phyloP scores from a whole-genome alignment of 2,329 filamentous ascomycete genomes.

The Colletotrichum tabaci region DNA sequence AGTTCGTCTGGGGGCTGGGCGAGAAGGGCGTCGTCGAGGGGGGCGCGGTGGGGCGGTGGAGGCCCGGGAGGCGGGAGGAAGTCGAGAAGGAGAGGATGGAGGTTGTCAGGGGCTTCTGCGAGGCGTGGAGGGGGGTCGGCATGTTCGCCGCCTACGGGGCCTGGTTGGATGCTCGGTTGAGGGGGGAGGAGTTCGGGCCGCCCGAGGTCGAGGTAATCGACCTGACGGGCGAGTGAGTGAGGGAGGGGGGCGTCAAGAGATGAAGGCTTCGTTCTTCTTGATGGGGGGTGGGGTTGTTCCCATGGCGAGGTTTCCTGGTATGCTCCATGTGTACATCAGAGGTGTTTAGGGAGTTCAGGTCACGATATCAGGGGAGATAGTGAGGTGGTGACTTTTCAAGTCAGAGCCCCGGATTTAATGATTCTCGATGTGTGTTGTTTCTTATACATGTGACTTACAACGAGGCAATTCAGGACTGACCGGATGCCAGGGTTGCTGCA shows the following conservation, averaged over 20 bases:
- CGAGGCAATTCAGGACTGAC: too few species aligned
- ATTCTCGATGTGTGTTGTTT: too few species aligned
- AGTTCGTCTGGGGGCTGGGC: conserved; percentile 58
- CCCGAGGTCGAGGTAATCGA: not conserved
- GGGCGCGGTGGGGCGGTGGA: conserved; percentile 44
- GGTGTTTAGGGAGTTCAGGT: too few species aligned
- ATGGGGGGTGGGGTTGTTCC: not conserved
- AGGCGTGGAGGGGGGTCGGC: conserved; percentile 54
- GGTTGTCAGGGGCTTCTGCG: conserved; percentile 59
- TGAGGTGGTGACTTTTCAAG: too few species aligned
- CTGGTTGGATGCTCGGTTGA: conserved; percentile 55
- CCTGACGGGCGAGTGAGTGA: not conserved
- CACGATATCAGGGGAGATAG: too few species aligned
- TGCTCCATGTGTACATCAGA: too few species aligned
- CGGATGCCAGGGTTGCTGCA: too few species aligned
- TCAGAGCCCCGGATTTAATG: too few species aligned
- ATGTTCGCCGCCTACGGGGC: conserved; percentile 62
- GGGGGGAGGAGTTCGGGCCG: not conserved
- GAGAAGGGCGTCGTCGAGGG: conserved; percentile 46
- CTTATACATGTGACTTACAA: too few species aligned
- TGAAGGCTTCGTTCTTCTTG: too few species aligned
- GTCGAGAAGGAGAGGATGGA: conserved; percentile 32
- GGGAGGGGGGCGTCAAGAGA: not conserved
- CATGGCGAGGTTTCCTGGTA: not conserved
- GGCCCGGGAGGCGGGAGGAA: not conserved